Percentiles rank a stretch among this genome's conserved stretches.
Conservation (phyloP, 805 yeast species). For the Cyberlindnera mississippiensis region DNA sequence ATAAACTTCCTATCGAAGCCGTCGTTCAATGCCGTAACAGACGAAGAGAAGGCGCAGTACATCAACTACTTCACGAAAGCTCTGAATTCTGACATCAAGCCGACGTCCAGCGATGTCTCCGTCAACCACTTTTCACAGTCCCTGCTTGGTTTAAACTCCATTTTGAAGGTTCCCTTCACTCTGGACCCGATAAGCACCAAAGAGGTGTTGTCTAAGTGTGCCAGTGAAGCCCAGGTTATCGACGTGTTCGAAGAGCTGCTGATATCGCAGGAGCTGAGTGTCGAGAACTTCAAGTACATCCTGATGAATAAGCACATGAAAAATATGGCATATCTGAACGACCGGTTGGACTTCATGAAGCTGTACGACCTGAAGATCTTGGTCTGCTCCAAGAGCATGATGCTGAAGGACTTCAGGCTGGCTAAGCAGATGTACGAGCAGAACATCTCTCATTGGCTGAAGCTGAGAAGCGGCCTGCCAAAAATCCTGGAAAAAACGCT, state of each 20-base stretch:
- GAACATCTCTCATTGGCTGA: conserved; percentile 10
- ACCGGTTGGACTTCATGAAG: conserved; percentile 14
- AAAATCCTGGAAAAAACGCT: conserved; percentile 14
- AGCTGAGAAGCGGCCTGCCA: conserved; percentile 4
- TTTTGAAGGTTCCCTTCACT: conserved; percentile 3
- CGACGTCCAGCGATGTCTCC: conserved; percentile 1
- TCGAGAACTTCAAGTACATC: conserved; percentile 10
- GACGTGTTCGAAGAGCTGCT: conserved; percentile 16
- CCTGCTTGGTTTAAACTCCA: conserved; percentile 16
- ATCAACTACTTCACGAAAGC: conserved; percentile 17
- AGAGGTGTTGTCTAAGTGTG: conserved; percentile 6
- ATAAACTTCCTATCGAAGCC: conserved; percentile 8
- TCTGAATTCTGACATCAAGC: conserved; percentile 15
- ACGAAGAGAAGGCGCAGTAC: conserved; percentile 15
- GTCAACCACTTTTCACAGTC: conserved; percentile 18
- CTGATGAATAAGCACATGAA: conserved; percentile 9
- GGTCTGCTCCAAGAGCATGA: conserved; percentile 12
- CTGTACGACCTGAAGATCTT: conserved; percentile 9
- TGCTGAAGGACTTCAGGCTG: conserved; percentile 9
- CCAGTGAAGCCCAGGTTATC: conserved; percentile 5
- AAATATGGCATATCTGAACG: conserved; percentile 11
- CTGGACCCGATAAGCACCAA: conserved; percentile 7
- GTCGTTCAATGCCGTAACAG: conserved; percentile 6
- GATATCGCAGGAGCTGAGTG: conserved; percentile 6
- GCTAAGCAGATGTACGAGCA: conserved; percentile 9